A percentile compares a stretch with the other conserved stretches of the same genome.
Conservation (phyloP, 192 early-diverging fungal species). For the Globomyces pollinis-pini region DNA sequence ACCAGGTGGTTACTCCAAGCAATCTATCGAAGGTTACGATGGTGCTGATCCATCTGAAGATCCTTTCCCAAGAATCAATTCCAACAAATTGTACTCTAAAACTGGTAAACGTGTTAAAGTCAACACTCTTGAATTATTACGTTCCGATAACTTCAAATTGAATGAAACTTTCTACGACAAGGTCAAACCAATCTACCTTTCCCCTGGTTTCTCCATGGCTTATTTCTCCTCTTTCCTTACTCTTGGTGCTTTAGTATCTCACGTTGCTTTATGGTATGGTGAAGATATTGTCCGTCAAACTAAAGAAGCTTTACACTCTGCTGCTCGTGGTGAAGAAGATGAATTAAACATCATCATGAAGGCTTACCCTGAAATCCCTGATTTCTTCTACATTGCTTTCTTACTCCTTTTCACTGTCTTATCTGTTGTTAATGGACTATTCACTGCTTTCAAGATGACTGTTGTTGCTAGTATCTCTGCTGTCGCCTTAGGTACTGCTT, state of each 20-base stretch:
- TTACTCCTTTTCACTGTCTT: conserved; percentile 39
- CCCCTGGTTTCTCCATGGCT: conserved; percentile 20
- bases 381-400: conserved; percentile 44
- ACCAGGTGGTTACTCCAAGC: neutral
- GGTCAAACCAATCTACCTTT: conserved; percentile 17
- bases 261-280: conserved; percentile 60
- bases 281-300: conserved; percentile 42
- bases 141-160: neutral
- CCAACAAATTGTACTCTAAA: neutral
- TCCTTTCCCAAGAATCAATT: conserved; percentile 2
- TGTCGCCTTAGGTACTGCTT: conserved; percentile 25
- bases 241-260: conserved; percentile 45
- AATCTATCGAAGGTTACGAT: conserved; percentile 24
- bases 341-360: conserved; percentile 55
- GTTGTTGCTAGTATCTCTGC: conserved; percentile 48
- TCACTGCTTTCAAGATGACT: conserved; percentile 45
- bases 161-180: conserved; percentile 5
- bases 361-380: conserved; percentile 50
- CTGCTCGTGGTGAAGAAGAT: conserved; percentile 29
- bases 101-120: neutral
- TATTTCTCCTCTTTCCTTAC: conserved; percentile 29
- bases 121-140: conserved; percentile 2
- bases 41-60: conserved; percentile 15
- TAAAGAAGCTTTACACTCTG: conserved; percentile 8
- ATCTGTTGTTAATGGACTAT: conserved; percentile 31